Percentiles rank a stretch among this genome's conserved stretches.
These are phyloP conservation scores for Pisolithus sp. DNA, from an alignment of 768 basidiomycete genomes.

Conservation along the genomic window DNA sequence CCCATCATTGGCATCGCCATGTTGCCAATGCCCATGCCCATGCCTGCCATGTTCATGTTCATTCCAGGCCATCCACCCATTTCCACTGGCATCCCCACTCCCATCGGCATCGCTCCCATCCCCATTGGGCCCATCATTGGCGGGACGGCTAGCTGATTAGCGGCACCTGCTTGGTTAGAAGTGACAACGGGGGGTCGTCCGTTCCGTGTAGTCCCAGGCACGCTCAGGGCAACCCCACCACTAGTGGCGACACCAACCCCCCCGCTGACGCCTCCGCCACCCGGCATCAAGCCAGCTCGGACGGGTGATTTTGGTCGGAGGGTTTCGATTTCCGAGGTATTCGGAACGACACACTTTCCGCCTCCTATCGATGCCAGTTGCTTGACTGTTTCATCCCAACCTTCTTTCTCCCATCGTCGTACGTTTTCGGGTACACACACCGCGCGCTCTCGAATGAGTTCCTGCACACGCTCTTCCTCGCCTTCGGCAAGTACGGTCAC, in stretches of 20 bases:
- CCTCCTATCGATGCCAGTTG: conserved; percentile 41
- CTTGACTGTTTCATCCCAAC: conserved; percentile 59
- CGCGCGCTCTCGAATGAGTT: conserved; percentile 24
- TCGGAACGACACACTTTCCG: conserved; percentile 60
- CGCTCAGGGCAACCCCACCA: conserved; percentile 2
- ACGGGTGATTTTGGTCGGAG: conserved; percentile 83
- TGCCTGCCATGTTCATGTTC: conserved; percentile 33
- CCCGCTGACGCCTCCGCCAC: conserved; percentile 23
- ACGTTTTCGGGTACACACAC: conserved; percentile 23
- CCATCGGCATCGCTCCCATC: conserved; percentile 32
- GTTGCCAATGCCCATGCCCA: conserved; percentile 35
- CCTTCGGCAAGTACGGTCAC: conserved; percentile 72
- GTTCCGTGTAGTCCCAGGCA: conserved; percentile 10
- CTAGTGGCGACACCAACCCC: conserved; percentile 14
- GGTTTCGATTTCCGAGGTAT: conserved; percentile 73
- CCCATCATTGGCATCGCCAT: conserved; percentile 37
- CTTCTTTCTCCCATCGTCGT: conserved; percentile 52
- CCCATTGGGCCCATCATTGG: conserved; percentile 25
- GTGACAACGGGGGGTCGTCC: conserved; percentile 11
- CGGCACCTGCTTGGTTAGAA: conserved; percentile 9
- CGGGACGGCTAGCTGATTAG: conserved; percentile 26
- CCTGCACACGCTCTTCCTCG: conserved; percentile 48
- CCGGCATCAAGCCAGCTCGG: conserved; percentile 28
- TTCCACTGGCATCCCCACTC: conserved; percentile 31
- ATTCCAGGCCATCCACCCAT: conserved; percentile 30